Conservation (phyloP, 345 rosid species). For the Odontarrhena argentea region DNA sequence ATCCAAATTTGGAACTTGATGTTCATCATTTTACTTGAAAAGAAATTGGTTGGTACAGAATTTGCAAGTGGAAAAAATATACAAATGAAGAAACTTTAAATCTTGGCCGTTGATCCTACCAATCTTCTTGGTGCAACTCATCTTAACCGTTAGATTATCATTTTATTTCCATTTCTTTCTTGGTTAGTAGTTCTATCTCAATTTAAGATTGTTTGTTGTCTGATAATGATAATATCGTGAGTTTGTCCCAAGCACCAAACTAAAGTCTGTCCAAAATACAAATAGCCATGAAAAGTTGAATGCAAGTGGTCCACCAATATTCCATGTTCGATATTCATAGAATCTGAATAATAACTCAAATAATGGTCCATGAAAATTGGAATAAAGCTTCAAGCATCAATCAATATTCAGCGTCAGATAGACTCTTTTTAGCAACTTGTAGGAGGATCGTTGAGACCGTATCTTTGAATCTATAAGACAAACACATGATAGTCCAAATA, state of each 20-base stretch:
- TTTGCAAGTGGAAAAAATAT: not conserved
- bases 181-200: too few species aligned
- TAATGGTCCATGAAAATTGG: slow-evolving; percentile 28
- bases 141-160: slow-evolving; percentile 3
- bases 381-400: slow-evolving; percentile 27
- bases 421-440: slow-evolving; percentile 31
- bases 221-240: too few species aligned
- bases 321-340: slow-evolving; percentile 27
- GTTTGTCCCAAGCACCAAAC: too few species aligned
- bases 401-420: slow-evolving; percentile 16
- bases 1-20: slow-evolving; percentile 24
- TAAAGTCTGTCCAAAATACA: too few species aligned
- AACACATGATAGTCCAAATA: not conserved
- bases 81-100: not conserved
- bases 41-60: not conserved
- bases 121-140: not conserved
- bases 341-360: slow-evolving; percentile 23
- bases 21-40: not conserved
- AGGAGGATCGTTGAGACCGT: slow-evolving; percentile 27
- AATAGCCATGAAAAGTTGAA: slow-evolving; percentile 17
- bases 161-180: not conserved
- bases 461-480: slow-evolving; percentile 23
- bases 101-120: slow-evolving; percentile 23
- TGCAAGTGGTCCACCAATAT: slow-evolving; percentile 37
- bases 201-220: too few species aligned